Evolutionary conservation across 768 basidiomycete genomes (phyloP).

Genomic region (Mycena maculata): DNA sequence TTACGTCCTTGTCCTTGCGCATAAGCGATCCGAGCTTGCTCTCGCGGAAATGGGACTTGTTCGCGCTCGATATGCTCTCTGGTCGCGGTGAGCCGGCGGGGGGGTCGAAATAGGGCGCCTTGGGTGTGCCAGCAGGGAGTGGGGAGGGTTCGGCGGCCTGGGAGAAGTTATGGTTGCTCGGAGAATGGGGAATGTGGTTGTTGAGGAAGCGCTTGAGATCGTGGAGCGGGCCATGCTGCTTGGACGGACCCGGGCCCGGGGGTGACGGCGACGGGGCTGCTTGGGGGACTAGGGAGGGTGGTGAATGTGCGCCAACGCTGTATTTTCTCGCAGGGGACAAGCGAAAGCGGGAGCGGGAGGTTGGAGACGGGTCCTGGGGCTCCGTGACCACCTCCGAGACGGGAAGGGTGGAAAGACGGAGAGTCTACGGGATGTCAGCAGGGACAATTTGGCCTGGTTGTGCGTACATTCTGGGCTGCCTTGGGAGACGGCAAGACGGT

Average conservation of each 20-base stretch:
- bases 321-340: constrained; percentile 35
- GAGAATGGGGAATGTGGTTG: constrained; percentile 81
- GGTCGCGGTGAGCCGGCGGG: constrained; percentile 10
- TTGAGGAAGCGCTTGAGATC: constrained; percentile 97
- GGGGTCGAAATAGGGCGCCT: constrained; percentile 24
- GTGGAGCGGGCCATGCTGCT: constrained; percentile 79
- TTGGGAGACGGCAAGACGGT: constrained; percentile 6
- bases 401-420: constrained; percentile 22
- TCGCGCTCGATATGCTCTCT: not conserved
- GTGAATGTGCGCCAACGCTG: constrained; percentile 39
- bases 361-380: constrained; percentile 24
- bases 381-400: constrained; percentile 3
- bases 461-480: constrained; percentile 11
- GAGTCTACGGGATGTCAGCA: constrained; percentile 13
- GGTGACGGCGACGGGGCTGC: constrained; percentile 36
- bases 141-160: constrained; percentile 22
- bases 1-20: constrained; percentile 42
- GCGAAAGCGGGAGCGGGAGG: constrained; percentile 39
- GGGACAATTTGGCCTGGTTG: not conserved
- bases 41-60: constrained; percentile 21
- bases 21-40: constrained; percentile 43
- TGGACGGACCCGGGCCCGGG: constrained; percentile 28
- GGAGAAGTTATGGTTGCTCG: constrained; percentile 47
- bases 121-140: not conserved
- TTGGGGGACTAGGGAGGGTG: constrained; percentile 23